Evolutionary conservation across 2,329 filamentous ascomycete genomes (phyloP).

Genomic region (Thelonectria discophora): DNA sequence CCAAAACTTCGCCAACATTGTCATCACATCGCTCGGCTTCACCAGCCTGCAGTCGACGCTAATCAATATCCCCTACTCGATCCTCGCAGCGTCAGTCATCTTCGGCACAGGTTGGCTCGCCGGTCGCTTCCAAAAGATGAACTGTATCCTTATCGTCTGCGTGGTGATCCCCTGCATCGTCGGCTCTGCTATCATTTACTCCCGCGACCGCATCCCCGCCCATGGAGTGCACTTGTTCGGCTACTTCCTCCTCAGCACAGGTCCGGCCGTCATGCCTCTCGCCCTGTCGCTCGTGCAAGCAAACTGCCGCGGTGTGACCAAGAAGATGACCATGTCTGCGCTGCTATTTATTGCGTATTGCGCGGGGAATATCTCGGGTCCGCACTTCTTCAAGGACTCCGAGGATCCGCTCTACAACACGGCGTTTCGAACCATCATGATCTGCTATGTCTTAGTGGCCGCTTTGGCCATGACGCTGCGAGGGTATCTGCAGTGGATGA

Average conservation of each 20-base stretch:
- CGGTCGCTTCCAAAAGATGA: constrained; percentile 59
- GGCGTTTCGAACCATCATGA: constrained; percentile 63
- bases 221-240: constrained; percentile 60
- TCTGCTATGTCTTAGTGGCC: constrained; percentile 64
- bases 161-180: constrained; percentile 61
- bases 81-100: constrained; percentile 60
- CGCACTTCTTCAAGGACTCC: constrained; percentile 60
- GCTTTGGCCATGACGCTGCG: constrained; percentile 55
- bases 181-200: constrained; percentile 63
- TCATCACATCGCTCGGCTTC: constrained; percentile 65
- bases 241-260: constrained; percentile 65
- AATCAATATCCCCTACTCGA: constrained; percentile 67
- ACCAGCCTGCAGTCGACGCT: constrained; percentile 62
- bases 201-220: constrained; percentile 50
- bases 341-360: constrained; percentile 66
- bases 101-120: constrained; percentile 60
- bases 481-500: constrained; percentile 57
- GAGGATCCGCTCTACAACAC: constrained; percentile 63
- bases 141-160: constrained; percentile 60
- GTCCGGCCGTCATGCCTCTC: constrained; percentile 63
- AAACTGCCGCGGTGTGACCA: constrained; percentile 66
- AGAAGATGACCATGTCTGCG: constrained; percentile 68
- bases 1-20: constrained; percentile 66
- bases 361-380: constrained; percentile 63
- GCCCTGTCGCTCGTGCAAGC: constrained; percentile 63